Base-by-base conservation (phyloP, 805 yeast species). In the Candida ficus region DNA sequence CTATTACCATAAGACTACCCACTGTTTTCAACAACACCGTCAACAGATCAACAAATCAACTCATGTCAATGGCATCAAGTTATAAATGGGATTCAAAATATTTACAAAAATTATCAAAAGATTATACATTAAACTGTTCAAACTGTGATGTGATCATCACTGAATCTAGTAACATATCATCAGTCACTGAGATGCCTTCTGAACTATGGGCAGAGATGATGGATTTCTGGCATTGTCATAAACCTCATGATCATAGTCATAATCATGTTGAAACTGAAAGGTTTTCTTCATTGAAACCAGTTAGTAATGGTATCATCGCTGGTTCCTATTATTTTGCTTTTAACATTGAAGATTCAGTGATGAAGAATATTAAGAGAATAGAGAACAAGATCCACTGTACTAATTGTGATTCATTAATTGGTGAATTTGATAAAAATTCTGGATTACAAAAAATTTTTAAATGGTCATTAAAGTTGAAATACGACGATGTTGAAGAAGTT, bases 151-250 rank as follows among this genome's bases (percentile, higher is more conserved):
- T n/a, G 0, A 28, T 18, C 0, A 17, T 71, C 1, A 42, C 70
- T 2, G 55, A 61, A 37, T 65, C 74, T 0, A n/a, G 31, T 0
- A 36, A 56, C 1, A 55, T 68, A 14, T 18, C 33, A 4, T 60
- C 55, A 12, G 62, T 78, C 33, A 54, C 62, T 39, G 85, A 85
- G 29, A 75, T 91, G 80, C 99, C 99, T 0, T 83, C 95, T 1
- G 97, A 89, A 54, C 67, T 77, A 36, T 91, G 99, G 99, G 78
- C 83, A 12, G 99, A 91, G 57, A 66, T 93, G 73, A 83, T 91
- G 95, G 98, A 91, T 43, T 84, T 83, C 49, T 91, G 99, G 99
- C 97, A 91, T 58, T 91, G 99, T 57, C 97, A 91, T 56, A 83
- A 83, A 52, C 95, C 95, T 0, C 55, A 57, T 23, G 19, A 39